Evolutionary conservation across 768 basidiomycete genomes (phyloP), one percentile per base, ranked within the genome.

Genomic region (Boletus fagicola): DNA sequence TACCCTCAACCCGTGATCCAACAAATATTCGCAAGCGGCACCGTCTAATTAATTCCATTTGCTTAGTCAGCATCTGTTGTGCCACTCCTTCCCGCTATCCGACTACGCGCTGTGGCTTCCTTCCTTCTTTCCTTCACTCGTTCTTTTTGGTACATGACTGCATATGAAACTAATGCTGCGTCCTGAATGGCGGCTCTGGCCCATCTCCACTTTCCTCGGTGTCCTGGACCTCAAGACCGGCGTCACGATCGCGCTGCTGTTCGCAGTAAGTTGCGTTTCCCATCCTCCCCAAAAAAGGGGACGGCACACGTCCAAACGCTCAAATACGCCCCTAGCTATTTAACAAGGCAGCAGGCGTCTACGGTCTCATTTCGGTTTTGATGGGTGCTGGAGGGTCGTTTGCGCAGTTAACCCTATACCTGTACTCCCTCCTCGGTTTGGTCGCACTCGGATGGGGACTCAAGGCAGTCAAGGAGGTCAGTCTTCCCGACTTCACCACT

Each of bases 301-400:
- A 22, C 47, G 24, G n/a, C 28, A 28, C 44, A n/a, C 31, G 16
- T 51, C 40, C 38, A 22, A 40, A 47, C 46, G 20, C 64, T 61
- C 60, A 65, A 22, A 48, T 55, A 39, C 62, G 49, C 13, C 10
- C 8, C 26, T 66, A 91, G 90, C 75, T 94, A 52, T 78, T 99
- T 62, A 99, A 99, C 82, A 99, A 99, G 76, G 96, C 95, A 49
- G 95, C 97, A 20, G 96, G 97, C 50, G 84, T 98, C 10, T 99
- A 98, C 70, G 97, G 97, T 54, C 83, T 99, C 56, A 87, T 99
- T 57, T 95, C 94, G 6, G 83, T 94, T 55, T 74, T 94, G 57
- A 90, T 89, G 1, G 95, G 95, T 20, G 88, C 91, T 31, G 93
- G 91, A n/a, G 88, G 90, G n/a, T 86, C 88, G n/a, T 85, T 94